A percentile compares a stretch with the other conserved stretches of the same genome.
phyloP scores from a whole-genome alignment of 345 rosid genomes.

The Laguncularia racemosa region DNA sequence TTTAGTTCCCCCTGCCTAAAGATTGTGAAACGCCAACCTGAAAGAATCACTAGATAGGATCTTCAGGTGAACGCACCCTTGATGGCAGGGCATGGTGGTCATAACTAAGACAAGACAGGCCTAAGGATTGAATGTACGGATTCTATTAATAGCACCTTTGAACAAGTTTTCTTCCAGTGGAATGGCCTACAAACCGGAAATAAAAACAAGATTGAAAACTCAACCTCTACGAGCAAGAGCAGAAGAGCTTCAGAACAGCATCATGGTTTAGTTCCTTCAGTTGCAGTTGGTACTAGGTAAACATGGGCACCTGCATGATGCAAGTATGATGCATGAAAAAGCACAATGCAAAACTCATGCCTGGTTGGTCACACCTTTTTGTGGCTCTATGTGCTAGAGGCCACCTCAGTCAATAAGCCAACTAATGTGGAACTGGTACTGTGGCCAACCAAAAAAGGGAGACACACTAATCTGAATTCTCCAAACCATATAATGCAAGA shows the following conservation, averaged over 20 bases:
- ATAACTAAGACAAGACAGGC: neutral
- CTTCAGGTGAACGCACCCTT: too few relatives aligned
- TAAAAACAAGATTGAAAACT: constrained; percentile 14
- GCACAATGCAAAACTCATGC: constrained; percentile 12
- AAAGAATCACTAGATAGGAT: too few relatives aligned
- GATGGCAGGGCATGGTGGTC: too few relatives aligned
- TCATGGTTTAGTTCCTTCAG: constrained; percentile 18
- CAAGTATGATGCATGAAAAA: constrained; percentile 19
- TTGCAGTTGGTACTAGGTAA: constrained; percentile 14
- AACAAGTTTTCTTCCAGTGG: constrained; percentile 9
- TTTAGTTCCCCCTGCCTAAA: too few relatives aligned
- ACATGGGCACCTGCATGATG: constrained; percentile 21
- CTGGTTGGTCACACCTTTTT: constrained; percentile 4
- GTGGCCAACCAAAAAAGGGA: too few relatives aligned
- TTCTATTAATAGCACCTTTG: constrained; percentile 9
- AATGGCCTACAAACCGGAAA: constrained; percentile 16
- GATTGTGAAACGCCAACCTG: too few relatives aligned
- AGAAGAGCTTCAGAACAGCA: constrained; percentile 21
- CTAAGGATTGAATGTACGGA: constrained; percentile 3
- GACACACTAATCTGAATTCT: too few relatives aligned
- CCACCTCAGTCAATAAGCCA: neutral
- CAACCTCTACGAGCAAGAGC: constrained; percentile 22
- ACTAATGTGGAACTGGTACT: neutral
- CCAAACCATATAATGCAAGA: too few relatives aligned
- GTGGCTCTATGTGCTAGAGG: constrained; percentile 3